Evolutionary conservation across 441 rosid species (phyloP), one percentile per base, ranked within the genome.

Genomic region (Populus hybrid): DNA sequence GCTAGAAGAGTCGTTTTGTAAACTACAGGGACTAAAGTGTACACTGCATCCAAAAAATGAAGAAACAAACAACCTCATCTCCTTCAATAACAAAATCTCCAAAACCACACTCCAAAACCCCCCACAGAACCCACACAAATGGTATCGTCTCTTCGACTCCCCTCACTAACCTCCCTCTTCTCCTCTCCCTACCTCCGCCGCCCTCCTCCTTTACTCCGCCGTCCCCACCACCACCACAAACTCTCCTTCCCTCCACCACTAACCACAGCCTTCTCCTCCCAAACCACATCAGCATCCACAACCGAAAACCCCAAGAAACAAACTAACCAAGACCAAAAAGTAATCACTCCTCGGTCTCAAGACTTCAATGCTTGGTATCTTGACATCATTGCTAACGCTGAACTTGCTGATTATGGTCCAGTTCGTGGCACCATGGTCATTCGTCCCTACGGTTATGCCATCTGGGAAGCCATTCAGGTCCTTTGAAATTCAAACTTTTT

Each of bases 91-190:
- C 32, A 30, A 30, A 30, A 30, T 30, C 32, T 30, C 32, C 32
- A 30, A 30, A 30, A 30, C 32, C 32, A 30, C 32, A 30, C 32
- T 30, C 32, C 32, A 30, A 30, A 30, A 30, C 32, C 32, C 32
- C 32, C 5, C 64, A 26, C 5, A 5, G 3, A 30, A 30, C 32
- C 20, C 66, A 28, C 16, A 64, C 69, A 77, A 80, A 94, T 92
- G 94, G 91, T 82, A 76, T 87, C 86, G 30, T 88, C 92, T 54
- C 83, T 89, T 74, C 79, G 95, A 72, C 88, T 92, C 32, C 92
- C 93, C 14, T 84, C 90, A 38, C 89, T 91, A 69, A 80, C 91
- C 64, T 86, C 85, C 54, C 82, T 89, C 34, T 74, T 90, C 57
- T 67, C 76, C 65, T 85, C 89, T 71, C 86, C 90, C 38, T 84